phyloP scores from a whole-genome alignment of 148 eudicot species.

The Salicornia ramosissima region DNA sequence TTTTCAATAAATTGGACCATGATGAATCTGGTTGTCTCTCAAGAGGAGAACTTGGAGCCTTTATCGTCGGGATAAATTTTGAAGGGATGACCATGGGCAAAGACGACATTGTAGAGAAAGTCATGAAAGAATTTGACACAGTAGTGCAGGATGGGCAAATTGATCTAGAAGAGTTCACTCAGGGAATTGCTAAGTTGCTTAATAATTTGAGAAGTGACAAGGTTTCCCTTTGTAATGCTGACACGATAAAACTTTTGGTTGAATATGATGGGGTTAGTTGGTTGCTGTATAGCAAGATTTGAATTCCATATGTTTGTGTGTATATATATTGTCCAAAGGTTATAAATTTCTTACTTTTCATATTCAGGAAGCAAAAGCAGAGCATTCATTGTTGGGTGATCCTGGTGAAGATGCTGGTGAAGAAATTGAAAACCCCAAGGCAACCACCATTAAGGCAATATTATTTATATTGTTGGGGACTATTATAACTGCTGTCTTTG shows the following conservation, averaged over 20 bases:
- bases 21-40: constrained; percentile 43
- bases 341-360: background rate
- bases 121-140: constrained; percentile 69
- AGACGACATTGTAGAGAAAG: constrained; percentile 47
- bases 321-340: background rate
- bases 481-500: constrained; percentile 67
- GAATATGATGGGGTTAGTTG: constrained; percentile 44
- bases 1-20: constrained; percentile 52
- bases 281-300: background rate
- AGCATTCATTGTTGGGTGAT: constrained; percentile 58
- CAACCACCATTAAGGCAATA: constrained; percentile 52
- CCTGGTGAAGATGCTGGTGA: constrained; percentile 43
- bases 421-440: constrained; percentile 47
- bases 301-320: background rate
- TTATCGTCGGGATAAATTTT: constrained; percentile 59
- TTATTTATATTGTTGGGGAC: constrained; percentile 59
- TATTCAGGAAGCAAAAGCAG: constrained; percentile 57
- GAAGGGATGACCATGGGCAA: constrained; percentile 46
- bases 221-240: constrained; percentile 19
- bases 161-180: constrained; percentile 43
- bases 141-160: constrained; percentile 31
- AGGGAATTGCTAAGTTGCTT: constrained; percentile 66
- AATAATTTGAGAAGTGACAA: constrained; percentile 29
- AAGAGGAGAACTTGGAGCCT: constrained; percentile 56
- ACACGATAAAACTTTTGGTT: constrained; percentile 36